Base-by-base conservation (phyloP, 2,329 filamentous ascomycete genomes). In the Rhynchosporium secalis region DNA sequence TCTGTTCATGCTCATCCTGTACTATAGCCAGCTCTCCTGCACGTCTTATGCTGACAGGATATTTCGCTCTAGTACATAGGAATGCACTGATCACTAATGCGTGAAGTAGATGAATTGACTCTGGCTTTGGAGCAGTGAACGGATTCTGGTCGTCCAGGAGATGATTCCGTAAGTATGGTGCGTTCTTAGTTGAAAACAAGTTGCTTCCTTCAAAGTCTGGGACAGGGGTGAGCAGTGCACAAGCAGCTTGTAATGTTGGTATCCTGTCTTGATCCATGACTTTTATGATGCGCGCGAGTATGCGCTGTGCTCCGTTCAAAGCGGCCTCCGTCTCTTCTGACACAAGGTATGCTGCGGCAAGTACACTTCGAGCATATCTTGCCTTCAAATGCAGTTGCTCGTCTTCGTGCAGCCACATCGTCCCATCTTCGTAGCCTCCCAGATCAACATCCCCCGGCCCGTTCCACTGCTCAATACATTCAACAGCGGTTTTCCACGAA, bases 361-460 rank as follows among this genome's bases (percentile, higher is more conserved):
- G 78, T 1, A 84, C 84, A 49, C 87, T 83, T 62, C 87, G 86
- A 47, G 86, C 86, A 72, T 91, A 93, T 54, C 83, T 81, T 43
- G 78, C 76, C 68, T 87, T 82, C 4, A 92, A 77, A 65, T 84
- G 81, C 40, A 79, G 77, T 67, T 86, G 83, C 51, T 85, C 79
- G 3, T 83, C 78, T 54, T 90, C 86, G 54, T 83, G 81, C 55
- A 91, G 73, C 76, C 84, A 85, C 54, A 80, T 74, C 2, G 78
- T 78, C 7, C 75, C 73, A 63, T 78, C 75, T 46, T 81, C 80
- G 67, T 81, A 84, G 12, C 82, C 83, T 3, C 86, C 88, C 4
- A 91, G 73, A 67, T 92, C 87, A 52, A 88, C 80, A 70, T 93
- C 90, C 6, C 78, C 78, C 0, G 89, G 88, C 0, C 90, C 90